Evolutionary conservation across 2,329 filamentous ascomycete genomes (phyloP), one percentile per base, ranked within the genome.

Genomic region (Colletotrichum sp.): DNA sequence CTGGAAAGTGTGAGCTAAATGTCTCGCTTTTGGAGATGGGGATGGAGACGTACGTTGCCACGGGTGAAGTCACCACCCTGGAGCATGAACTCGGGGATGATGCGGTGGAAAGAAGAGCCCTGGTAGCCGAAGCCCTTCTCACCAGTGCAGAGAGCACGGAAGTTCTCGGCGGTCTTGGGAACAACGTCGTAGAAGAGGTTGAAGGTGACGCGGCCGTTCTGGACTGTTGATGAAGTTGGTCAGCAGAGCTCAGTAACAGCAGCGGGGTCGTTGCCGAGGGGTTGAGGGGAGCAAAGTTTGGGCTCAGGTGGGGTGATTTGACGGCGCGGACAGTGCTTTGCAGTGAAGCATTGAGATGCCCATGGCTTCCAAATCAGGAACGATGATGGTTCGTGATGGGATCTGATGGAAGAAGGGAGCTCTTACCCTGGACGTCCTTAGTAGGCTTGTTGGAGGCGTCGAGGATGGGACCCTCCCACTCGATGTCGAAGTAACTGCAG

Each of bases 31-130:
- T 30, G 2, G 26, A 12, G 52, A 69, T 28, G 36, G 15, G 12
- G 22, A 2, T 16, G 16, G 62, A 24, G 60, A 88, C 95, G 86
- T 90, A 98, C 96, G 88, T 98, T 97, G 84, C 93, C 92, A 84
- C 94, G 94, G 88, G 95, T 98, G 90, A 98, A 98, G 91, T 98
- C 95, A 91, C 95, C 95, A 86, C 95, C 96, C 92, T 98, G 96
- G 82, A 98, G 93, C 96, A 98, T 98, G 92, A 98, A 98, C 75
- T 95, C 86, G 81, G 94, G 94, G 87, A 98, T 98, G 87, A 98
- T 93, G 82, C 96, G 95, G 92, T 98, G 95, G 93, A 98, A 98
- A 80, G 91, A 90, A 81, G 95, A 97, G 84, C 92, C 92, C 86
- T 91, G 87, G 91, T 98, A 98, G 81, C 95, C 95, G 86, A 94